phyloP scores from a whole-genome alignment of 345 rosid species.

The Firmiana major region DNA sequence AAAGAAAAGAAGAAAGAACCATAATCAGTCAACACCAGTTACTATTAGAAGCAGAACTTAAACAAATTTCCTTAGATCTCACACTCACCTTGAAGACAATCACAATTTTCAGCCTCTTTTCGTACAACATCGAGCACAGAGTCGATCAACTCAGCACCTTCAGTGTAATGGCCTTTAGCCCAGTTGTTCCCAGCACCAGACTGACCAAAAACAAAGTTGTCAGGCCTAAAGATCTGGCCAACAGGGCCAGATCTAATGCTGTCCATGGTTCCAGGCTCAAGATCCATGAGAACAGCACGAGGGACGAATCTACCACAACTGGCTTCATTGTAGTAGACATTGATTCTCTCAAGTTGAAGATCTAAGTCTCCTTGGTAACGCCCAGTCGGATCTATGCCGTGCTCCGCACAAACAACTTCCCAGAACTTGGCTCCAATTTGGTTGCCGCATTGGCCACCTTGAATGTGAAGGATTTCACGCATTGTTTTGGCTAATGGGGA shows the following conservation, averaged over 20 bases:
- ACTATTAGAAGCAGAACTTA: background rate
- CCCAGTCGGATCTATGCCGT: slow-evolving; percentile 17
- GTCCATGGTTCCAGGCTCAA: slow-evolving; percentile 41
- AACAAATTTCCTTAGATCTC: background rate
- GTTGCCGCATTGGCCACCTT: slow-evolving; percentile 85
- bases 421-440: slow-evolving; percentile 97
- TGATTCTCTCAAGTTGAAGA: slow-evolving; percentile 21
- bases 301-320: slow-evolving; percentile 25
- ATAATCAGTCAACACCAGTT: background rate
- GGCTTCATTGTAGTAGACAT: slow-evolving; percentile 21
- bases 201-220: slow-evolving; percentile 23
- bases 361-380: slow-evolving; percentile 14
- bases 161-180: slow-evolving; percentile 19
- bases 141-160: slow-evolving; percentile 38
- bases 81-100: slow-evolving; percentile 16
- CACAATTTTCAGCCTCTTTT: slow-evolving; percentile 20
- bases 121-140: slow-evolving; percentile 18
- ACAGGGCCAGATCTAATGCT: slow-evolving; percentile 38
- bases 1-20: too few species aligned
- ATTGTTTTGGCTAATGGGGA: background rate
- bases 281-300: slow-evolving; percentile 38
- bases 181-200: slow-evolving; percentile 23
- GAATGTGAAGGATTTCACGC: slow-evolving; percentile 24
- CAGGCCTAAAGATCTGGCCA: slow-evolving; percentile 23
- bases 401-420: slow-evolving; percentile 39